Conservation (phyloP, 73 alveolate species). For the Paramecium sexaurelia region DNA sequence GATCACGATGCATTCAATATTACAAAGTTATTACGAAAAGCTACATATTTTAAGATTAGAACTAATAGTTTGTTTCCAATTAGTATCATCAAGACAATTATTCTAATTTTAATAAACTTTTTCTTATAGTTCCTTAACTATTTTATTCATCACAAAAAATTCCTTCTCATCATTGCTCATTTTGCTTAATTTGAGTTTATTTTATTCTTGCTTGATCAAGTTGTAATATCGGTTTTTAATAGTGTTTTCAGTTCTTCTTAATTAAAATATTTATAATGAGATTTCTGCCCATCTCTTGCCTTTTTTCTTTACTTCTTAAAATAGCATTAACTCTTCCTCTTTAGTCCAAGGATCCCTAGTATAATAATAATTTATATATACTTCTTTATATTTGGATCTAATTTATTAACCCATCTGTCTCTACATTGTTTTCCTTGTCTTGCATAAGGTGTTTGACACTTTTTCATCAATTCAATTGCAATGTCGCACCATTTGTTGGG, state of each 20-base stretch:
- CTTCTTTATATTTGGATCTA: slow-evolving; percentile 41
- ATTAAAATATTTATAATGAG: background rate
- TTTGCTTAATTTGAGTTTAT: background rate
- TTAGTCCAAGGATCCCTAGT: slow-evolving; percentile 32
- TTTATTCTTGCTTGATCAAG: slow-evolving; percentile 15
- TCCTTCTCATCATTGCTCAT: slow-evolving; percentile 43
- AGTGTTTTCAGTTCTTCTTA: slow-evolving; percentile 54
- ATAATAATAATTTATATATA: background rate
- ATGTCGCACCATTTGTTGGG: slow-evolving; percentile 55
- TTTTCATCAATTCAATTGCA: slow-evolving; percentile 41
- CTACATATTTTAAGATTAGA: background rate
- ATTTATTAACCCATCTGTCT: slow-evolving; percentile 57
- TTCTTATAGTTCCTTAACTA: background rate
- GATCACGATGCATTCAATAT: background rate
- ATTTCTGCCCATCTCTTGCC: slow-evolving; percentile 61
- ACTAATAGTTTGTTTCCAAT: background rate
- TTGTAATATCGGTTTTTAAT: slow-evolving; percentile 47
- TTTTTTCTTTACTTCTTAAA: slow-evolving; percentile 23
- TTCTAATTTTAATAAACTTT: background rate
- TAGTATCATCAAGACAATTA: background rate
- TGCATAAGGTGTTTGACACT: slow-evolving; percentile 28
- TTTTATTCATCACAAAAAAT: background rate
- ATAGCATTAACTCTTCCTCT: slow-evolving; percentile 15
- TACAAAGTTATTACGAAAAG: background rate
- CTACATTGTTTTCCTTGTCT: slow-evolving; percentile 45